Percentiles rank a stretch among this genome's conserved stretches.
Evolutionary conservation across 2,329 filamentous ascomycete genomes (phyloP).

Genomic region (Apiospora kogelbergensis): DNA sequence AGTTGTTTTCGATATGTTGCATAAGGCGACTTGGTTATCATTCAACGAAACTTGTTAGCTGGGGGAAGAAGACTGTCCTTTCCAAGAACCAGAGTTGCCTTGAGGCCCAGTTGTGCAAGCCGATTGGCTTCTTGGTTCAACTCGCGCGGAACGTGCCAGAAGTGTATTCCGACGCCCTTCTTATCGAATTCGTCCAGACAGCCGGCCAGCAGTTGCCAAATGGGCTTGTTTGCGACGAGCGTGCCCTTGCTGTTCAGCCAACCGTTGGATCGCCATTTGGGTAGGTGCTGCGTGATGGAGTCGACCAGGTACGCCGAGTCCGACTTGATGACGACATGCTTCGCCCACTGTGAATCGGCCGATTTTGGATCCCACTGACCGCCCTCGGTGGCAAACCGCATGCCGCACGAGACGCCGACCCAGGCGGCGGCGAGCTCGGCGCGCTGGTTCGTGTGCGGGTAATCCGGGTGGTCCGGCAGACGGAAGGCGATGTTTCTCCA

Average conservation of each 20-base stretch:
- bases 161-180: not conserved
- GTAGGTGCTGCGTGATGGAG: not conserved
- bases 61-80: not conserved
- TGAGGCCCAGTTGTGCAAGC: not conserved
- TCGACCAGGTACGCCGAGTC: not conserved
- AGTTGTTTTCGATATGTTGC: too few species aligned
- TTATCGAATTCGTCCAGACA: not conserved
- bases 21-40: too few species aligned
- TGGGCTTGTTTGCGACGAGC: not conserved
- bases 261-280: not conserved
- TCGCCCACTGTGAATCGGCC: not conserved
- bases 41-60: not conserved
- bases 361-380: not conserved
- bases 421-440: not conserved
- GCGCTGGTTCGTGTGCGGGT: not conserved
- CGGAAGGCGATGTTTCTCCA: not conserved
- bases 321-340: not conserved
- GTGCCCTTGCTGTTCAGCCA: not conserved
- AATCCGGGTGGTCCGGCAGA: not conserved
- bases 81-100: not conserved
- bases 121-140: not conserved
- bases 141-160: not conserved
- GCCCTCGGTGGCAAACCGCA: not conserved
- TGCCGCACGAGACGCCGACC: not conserved
- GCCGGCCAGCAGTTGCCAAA: not conserved